phyloP scores from a whole-genome alignment of 176 grass and related monocot genomes.

The Carex pumila region DNA sequence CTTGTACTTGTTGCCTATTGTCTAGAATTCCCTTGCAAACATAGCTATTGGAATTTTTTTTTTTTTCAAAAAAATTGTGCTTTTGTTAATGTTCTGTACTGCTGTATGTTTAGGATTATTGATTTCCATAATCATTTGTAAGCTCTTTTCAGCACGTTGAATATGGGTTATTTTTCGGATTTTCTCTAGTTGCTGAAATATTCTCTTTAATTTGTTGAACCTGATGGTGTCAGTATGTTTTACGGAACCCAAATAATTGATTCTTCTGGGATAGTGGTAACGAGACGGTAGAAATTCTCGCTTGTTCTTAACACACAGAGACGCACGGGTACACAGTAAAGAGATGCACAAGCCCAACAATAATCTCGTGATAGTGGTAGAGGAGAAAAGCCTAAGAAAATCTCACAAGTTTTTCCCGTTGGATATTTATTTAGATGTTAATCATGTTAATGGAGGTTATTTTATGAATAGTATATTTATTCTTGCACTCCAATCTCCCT shows the following conservation, averaged over 20 bases:
- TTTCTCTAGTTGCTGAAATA: not conserved
- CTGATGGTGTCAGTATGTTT: not conserved
- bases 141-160: not conserved
- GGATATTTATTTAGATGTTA: too few species aligned
- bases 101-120: not conserved
- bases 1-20: slow-evolving; percentile 5
- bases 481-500: too few species aligned
- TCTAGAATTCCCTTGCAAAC: slow-evolving; percentile 6
- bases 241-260: not conserved
- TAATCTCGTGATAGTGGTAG: not conserved
- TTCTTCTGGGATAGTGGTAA: too few species aligned
- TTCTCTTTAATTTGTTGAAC: not conserved
- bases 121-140: not conserved
- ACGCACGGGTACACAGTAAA: not conserved
- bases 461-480: too few species aligned
- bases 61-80: not conserved
- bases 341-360: not conserved
- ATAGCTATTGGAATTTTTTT: not conserved
- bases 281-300: not conserved
- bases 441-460: too few species aligned
- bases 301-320: not conserved
- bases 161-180: not conserved
- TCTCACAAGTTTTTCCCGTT: too few species aligned
- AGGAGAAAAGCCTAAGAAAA: too few species aligned
- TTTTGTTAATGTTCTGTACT: not conserved